Base-by-base conservation (phyloP, 2,329 filamentous ascomycete species). In the Seiridium unicorne region DNA sequence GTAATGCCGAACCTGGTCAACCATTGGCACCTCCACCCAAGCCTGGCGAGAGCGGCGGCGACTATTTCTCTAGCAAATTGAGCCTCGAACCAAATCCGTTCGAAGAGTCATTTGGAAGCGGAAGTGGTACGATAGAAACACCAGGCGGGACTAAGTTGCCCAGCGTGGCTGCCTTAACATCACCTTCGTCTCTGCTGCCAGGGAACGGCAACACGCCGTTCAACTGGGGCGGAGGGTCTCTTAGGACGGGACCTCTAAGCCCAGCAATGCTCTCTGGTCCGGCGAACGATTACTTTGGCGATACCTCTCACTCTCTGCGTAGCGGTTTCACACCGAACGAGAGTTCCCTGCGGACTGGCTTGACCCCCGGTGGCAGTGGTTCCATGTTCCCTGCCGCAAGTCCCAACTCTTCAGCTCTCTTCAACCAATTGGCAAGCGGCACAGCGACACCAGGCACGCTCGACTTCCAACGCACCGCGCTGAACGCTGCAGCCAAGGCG, bases 321-420 rank as follows among this genome's bases (percentile, higher is more conserved):
- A 88, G 92, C 68, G 91, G 91, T 58, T 97, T 97, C 71, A 98
- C 95, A 3, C 94, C 94, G 1, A 97, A 97, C 85, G 95, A 99
- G 77, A 98, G 94, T 6, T 96, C 92, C 3, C 80, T 98, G 57
- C 85, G 95, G 62, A 95, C 93, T 62, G 95, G 95, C 60, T 78
- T 98, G 66, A 98, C 95, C 57, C 95, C 95, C 54, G 95, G 95
- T 62, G 94, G 94, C 66, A 93, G 93, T 73, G 94, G 93, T 68
- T 96, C 93, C 68, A 98, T 98, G 92, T 98, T 98, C 80, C 93
- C 94, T 60, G 91, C 90, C 58, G 90, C 92, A 2, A 96, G 91
- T 73, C 93, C 92, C 42, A 96, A 91, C 73, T 91, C 92, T 0
- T 89, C 93, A 78, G 90, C 90, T 55, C 78, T 97, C 5, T 92